phyloP scores from a whole-genome alignment of 2,329 filamentous ascomycete species.

The Trichoderma atrobrunneum region DNA sequence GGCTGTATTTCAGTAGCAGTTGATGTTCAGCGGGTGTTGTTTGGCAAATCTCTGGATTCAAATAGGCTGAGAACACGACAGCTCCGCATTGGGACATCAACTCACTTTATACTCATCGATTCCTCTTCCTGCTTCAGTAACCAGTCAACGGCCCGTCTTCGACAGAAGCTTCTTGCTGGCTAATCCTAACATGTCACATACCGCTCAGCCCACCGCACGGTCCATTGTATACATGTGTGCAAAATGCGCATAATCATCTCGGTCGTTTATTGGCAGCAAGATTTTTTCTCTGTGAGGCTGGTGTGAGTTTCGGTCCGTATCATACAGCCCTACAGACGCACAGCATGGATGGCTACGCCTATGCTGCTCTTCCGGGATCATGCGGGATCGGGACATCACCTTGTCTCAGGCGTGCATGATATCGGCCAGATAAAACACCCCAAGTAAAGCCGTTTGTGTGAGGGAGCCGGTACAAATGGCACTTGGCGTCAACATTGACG shows the following conservation, averaged over 20 bases:
- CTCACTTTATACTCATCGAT: conserved; percentile 6
- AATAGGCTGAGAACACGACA: not conserved
- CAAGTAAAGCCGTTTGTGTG: not conserved
- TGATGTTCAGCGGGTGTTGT: not conserved
- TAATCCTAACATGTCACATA: conserved; percentile 3
- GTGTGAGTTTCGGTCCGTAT: not conserved
- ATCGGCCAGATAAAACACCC: not conserved
- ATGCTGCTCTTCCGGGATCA: not conserved
- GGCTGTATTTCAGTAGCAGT: not conserved
- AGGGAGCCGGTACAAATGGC: not conserved
- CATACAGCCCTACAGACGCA: not conserved
- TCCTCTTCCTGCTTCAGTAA: not conserved
- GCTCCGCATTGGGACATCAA: not conserved
- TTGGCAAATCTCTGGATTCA: not conserved
- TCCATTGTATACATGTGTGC: not conserved
- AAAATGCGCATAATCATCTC: not conserved
- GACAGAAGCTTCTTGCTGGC: not conserved
- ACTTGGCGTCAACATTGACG: not conserved
- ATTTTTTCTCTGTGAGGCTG: not conserved
- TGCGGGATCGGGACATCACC: conserved; percentile 1
- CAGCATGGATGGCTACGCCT: not conserved
- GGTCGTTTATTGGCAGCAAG: not conserved
- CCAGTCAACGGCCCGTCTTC: not conserved
- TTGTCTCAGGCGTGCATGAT: not conserved
- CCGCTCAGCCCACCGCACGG: not conserved